phyloP scores from a whole-genome alignment of 2,329 filamentous ascomycete genomes.

The Daldinia sp. region DNA sequence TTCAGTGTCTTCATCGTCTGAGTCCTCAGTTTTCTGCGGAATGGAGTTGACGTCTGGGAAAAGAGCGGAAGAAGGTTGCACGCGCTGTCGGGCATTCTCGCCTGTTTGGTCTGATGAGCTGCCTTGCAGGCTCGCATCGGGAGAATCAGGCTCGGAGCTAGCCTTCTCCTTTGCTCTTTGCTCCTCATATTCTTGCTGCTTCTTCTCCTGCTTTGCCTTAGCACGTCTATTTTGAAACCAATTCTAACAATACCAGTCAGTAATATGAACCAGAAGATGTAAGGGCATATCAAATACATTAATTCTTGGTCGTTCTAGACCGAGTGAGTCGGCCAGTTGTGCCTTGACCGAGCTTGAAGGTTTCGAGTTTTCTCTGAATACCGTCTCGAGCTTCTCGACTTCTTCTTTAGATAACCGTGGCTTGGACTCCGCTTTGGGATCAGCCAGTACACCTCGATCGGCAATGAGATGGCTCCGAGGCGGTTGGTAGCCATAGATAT shows the following conservation, averaged over 20 bases:
- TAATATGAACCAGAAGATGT: constrained; percentile 12
- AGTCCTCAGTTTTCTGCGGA: constrained; percentile 37
- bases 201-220: constrained; percentile 73
- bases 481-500: constrained; percentile 50
- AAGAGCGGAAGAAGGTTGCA: constrained; percentile 54
- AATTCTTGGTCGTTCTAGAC: constrained; percentile 72
- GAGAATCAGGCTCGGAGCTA: constrained; percentile 53
- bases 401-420: constrained; percentile 78
- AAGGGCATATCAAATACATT: constrained; percentile 61
- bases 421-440: constrained; percentile 56
- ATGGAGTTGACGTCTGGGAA: constrained; percentile 50
- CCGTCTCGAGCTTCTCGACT: constrained; percentile 75
- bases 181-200: constrained; percentile 64
- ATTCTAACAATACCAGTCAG: constrained; percentile 61
- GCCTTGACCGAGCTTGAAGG: constrained; percentile 72
- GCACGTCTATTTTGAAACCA: constrained; percentile 77
- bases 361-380: constrained; percentile 74
- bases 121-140: constrained; percentile 43
- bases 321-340: constrained; percentile 70
- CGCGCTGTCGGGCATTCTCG: constrained; percentile 51
- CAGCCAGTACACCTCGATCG: constrained; percentile 46
- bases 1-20: constrained; percentile 40
- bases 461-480: constrained; percentile 45
- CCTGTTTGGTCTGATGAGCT: constrained; percentile 44
- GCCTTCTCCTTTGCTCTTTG: constrained; percentile 56